Evolutionary conservation across 148 eudicot species (phyloP), one percentile per base, ranked within the genome.

Genomic region (Beta vulgaris): DNA sequence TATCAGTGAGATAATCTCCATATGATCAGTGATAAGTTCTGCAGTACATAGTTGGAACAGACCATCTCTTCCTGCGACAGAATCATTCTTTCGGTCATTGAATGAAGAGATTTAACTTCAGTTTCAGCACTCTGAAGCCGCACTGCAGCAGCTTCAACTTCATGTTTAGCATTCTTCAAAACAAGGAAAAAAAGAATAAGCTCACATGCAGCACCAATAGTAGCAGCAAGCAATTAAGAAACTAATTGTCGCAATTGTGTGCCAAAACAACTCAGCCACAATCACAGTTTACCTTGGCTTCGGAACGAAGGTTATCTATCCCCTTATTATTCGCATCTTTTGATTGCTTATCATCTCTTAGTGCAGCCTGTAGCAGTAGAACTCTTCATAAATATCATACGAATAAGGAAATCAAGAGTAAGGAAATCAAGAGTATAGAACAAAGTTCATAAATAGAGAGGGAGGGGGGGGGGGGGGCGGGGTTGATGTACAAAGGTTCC

Each of bases 61-160:
- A 93, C 98, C 98, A 89, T 91, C 78, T 93, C 98, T 68, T 89
- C 79, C 83, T 89, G 93, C 63, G 93, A 89, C 73, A 93, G 78
- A 77, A 91, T 85, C 96, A 93, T 89, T 74, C 98, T 85, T 75
- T 87, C 93, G 72, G 96, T 91, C 98, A 93, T 93, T 14, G 84
- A 84, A 72, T 79, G 89, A 66, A 93, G 86, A 82, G 83, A 71
- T 81, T 84, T 89, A 54, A 89, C 93, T 79, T 93, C 96, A 74
- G 89, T 76, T 77, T 93, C 89, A 60, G 88, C 83, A 69, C 79
- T 84, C 73, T 83, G 85, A 36, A 93, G 91, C 75, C 83, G 92
- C 55, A 79, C 86, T 67, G 83, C 78, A 75, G 87, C 91, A 77
- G 83, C 77, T 80, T 79, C 81, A 48, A 84, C 90, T 84, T 87